Evolutionary conservation across 768 basidiomycete genomes (phyloP).

Genomic region (Termitomyces sp.): DNA sequence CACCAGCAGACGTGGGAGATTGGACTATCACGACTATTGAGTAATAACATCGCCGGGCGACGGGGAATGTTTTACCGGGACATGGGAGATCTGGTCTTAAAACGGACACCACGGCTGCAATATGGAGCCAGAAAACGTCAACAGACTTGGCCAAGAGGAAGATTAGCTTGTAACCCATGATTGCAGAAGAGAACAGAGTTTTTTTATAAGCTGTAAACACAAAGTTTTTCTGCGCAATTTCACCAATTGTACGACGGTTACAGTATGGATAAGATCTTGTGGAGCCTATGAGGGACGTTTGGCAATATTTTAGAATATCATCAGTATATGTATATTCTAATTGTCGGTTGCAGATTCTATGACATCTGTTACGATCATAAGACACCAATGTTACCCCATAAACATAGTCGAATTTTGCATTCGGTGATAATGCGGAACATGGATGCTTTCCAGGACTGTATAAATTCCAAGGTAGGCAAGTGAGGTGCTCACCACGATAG

Average conservation of each 20-base stretch:
- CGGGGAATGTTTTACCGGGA: background rate
- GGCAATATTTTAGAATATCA: background rate
- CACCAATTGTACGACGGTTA: background rate
- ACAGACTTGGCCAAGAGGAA: background rate
- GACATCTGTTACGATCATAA: constrained; percentile 3
- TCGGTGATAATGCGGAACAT: background rate
- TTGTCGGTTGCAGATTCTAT: constrained; percentile 1
- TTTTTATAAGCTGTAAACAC: background rate
- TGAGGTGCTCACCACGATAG: background rate
- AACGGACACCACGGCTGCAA: background rate
- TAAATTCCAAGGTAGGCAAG: background rate
- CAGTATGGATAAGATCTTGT: background rate
- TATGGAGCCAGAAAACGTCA: background rate
- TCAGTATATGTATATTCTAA: background rate
- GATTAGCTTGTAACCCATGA: background rate
- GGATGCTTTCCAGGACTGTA: background rate
- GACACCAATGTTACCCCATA: background rate
- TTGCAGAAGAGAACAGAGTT: background rate
- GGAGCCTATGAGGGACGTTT: too few species aligned
- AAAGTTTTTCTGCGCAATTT: background rate
- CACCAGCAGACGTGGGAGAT: background rate
- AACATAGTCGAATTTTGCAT: background rate
- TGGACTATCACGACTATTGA: background rate
- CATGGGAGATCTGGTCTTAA: background rate
- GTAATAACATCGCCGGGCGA: background rate